A percentile compares a stretch with the other conserved stretches of the same genome.
These are phyloP conservation scores for Saitozyma podzolica DNA, from an alignment of 768 basidiomycete genomes.

Conservation along the genomic window DNA sequence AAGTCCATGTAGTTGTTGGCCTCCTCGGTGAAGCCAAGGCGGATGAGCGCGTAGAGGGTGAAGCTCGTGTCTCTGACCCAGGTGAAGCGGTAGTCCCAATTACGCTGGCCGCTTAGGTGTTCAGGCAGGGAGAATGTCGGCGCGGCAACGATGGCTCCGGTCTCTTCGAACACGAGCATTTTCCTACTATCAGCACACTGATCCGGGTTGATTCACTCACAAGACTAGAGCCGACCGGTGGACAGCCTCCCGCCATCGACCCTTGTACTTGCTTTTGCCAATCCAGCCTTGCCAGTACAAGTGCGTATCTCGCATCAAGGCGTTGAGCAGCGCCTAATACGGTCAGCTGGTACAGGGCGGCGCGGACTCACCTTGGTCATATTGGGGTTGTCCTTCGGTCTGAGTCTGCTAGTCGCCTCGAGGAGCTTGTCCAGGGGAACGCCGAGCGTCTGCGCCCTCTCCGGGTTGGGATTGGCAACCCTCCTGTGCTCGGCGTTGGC, in stretches of 20 bases:
- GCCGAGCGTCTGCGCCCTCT: slow-evolving; percentile 57
- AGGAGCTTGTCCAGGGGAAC: slow-evolving; percentile 59
- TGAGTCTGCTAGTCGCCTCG: slow-evolving; percentile 57
- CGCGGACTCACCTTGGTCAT: slow-evolving; percentile 61
- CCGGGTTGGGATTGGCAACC: slow-evolving; percentile 53
- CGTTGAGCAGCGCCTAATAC: slow-evolving; percentile 28
- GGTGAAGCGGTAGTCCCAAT: slow-evolving; percentile 63
- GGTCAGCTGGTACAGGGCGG: not conserved
- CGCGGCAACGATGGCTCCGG: slow-evolving; percentile 87
- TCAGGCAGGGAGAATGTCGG: slow-evolving; percentile 95
- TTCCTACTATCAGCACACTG: slow-evolving; percentile 56
- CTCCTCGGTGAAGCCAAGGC: slow-evolving; percentile 90
- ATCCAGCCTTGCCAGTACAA: slow-evolving; percentile 89
- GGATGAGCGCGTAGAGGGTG: slow-evolving; percentile 88
- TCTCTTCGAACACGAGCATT: slow-evolving; percentile 88
- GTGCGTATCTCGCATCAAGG: slow-evolving; percentile 63
- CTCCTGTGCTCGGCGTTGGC: slow-evolving; percentile 38
- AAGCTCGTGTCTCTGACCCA: slow-evolving; percentile 92
- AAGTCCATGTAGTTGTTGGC: slow-evolving; percentile 80
- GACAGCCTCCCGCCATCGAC: slow-evolving; percentile 94
- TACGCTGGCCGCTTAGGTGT: slow-evolving; percentile 82
- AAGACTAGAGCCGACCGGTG: slow-evolving; percentile 88
- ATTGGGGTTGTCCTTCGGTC: slow-evolving; percentile 67
- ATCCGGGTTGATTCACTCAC: slow-evolving; percentile 16
- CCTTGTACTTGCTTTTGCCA: slow-evolving; percentile 80